Evolutionary conservation across 768 basidiomycete genomes (phyloP).

Genomic region (Lanmaoa rubissima): DNA sequence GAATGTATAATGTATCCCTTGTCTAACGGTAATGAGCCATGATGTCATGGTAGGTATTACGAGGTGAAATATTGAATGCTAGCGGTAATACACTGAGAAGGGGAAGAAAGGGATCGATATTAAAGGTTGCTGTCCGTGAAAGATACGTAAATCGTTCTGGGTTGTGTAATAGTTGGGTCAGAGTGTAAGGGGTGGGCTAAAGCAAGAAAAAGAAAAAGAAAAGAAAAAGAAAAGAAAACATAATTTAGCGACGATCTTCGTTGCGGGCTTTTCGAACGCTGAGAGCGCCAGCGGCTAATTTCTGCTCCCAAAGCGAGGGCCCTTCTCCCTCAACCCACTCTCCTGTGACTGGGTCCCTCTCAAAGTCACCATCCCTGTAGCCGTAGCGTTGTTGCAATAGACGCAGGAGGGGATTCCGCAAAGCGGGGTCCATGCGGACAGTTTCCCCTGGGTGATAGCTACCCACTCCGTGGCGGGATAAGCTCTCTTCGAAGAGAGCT

Average conservation of each 20-base stretch:
- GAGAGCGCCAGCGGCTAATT: conserved; percentile 40
- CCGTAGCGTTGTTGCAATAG: conserved; percentile 70
- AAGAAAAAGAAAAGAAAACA: not conserved
- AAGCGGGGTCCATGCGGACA: conserved; percentile 86
- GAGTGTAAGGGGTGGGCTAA: conserved; percentile 5
- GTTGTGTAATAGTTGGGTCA: conserved; percentile 12
- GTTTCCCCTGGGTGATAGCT: conserved; percentile 81
- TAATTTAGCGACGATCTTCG: conserved; percentile 39
- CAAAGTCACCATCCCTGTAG: conserved; percentile 86
- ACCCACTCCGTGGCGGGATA: conserved; percentile 75
- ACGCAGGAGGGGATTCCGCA: conserved; percentile 76
- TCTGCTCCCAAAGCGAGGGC: conserved; percentile 60
- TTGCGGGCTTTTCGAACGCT: conserved; percentile 35
- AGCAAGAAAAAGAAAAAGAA: not conserved
- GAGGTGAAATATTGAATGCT: conserved; percentile 20
- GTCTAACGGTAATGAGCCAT: conserved; percentile 16
- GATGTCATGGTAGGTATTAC: conserved; percentile 26
- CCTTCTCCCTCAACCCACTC: conserved; percentile 71
- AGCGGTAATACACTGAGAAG: conserved; percentile 19
- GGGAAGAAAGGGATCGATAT: conserved; percentile 9
- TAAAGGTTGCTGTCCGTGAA: conserved; percentile 22
- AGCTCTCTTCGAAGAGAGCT: conserved; percentile 83
- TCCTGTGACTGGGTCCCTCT: conserved; percentile 60
- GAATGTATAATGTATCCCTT: conserved; percentile 16
- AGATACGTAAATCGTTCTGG: conserved; percentile 26